Percentiles rank a stretch among this genome's conserved stretches.
These are phyloP conservation scores for Epichloe uncinata DNA, from an alignment of 2,329 filamentous ascomycete genomes.

Conservation along the genomic window DNA sequence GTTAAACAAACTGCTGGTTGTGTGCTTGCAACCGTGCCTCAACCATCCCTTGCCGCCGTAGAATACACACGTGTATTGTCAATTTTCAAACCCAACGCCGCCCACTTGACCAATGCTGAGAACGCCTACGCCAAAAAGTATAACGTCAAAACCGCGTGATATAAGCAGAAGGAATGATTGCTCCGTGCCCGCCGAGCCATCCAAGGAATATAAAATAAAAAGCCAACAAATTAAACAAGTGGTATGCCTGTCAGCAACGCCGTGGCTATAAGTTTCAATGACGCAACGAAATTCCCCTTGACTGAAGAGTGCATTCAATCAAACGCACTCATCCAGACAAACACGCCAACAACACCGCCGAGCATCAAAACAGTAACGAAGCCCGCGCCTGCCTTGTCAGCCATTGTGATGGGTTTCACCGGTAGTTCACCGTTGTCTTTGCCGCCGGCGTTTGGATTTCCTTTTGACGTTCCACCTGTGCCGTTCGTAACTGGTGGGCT, in stretches of 20 bases:
- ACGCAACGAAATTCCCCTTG: background rate
- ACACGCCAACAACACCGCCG: slow-evolving; percentile 27
- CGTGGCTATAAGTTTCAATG: background rate
- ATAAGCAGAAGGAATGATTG: background rate
- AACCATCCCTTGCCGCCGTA: background rate
- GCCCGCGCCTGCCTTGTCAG: slow-evolving; percentile 34
- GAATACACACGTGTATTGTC: background rate
- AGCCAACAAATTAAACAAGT: no score
- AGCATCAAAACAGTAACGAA: slow-evolving; percentile 34
- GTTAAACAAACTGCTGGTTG: no score
- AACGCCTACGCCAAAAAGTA: background rate
- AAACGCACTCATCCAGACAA: slow-evolving; percentile 36
- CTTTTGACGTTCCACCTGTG: slow-evolving; percentile 37
- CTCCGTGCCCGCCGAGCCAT: background rate
- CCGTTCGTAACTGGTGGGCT: slow-evolving; percentile 28
- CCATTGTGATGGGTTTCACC: slow-evolving; percentile 24
- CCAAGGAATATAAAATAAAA: background rate
- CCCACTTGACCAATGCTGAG: background rate
- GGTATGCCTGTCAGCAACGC: background rate
- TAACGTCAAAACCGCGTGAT: background rate
- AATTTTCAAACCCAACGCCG: background rate
- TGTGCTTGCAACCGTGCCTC: background rate
- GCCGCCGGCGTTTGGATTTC: slow-evolving; percentile 27
- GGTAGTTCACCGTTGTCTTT: slow-evolving; percentile 16
- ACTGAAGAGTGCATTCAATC: slow-evolving; percentile 9